Percentiles rank a stretch among this genome's conserved stretches.
Evolutionary conservation across 805 yeast species (phyloP).

Genomic region (Lachancea nothofagi): DNA sequence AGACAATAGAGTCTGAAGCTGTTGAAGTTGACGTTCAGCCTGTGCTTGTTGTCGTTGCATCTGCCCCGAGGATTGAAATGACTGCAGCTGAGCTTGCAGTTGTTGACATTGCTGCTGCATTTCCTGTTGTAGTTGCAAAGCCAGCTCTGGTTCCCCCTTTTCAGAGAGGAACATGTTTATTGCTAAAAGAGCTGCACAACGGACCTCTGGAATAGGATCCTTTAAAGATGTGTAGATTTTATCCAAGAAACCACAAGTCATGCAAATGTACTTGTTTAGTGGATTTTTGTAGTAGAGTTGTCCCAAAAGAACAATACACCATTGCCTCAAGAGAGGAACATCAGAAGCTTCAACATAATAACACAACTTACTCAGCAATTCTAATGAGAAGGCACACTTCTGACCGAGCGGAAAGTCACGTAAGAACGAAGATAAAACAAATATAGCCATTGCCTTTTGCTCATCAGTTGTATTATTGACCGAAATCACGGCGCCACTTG

Average conservation of each 20-base stretch:
- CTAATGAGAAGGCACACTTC: slow-evolving; percentile 67
- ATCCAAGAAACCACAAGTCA: slow-evolving; percentile 56
- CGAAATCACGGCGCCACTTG: slow-evolving; percentile 8
- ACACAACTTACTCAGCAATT: slow-evolving; percentile 61
- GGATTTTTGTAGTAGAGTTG: slow-evolving; percentile 69
- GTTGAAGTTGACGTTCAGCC: slow-evolving; percentile 30
- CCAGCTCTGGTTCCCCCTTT: slow-evolving; percentile 33
- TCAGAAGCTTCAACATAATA: slow-evolving; percentile 66
- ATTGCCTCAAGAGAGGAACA: slow-evolving; percentile 81
- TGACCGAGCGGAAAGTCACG: slow-evolving; percentile 78
- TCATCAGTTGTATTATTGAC: slow-evolving; percentile 52
- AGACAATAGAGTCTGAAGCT: slow-evolving; percentile 24
- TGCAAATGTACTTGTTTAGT: slow-evolving; percentile 68
- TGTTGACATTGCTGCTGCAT: slow-evolving; percentile 31
- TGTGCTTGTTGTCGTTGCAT: slow-evolving; percentile 27
- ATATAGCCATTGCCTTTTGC: slow-evolving; percentile 93
- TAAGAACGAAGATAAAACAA: slow-evolving; percentile 78
- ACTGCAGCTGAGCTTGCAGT: slow-evolving; percentile 29
- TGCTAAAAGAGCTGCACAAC: slow-evolving; percentile 76
- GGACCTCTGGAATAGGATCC: slow-evolving; percentile 93
- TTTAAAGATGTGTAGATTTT: slow-evolving; percentile 49
- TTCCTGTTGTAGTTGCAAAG: slow-evolving; percentile 31
- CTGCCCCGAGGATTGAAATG: slow-evolving; percentile 22
- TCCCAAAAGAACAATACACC: slow-evolving; percentile 79
- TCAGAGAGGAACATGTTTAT: slow-evolving; percentile 62